Evolutionary conservation across 768 basidiomycete species (phyloP).

Genomic region (Dacryopinax spathularia): DNA sequence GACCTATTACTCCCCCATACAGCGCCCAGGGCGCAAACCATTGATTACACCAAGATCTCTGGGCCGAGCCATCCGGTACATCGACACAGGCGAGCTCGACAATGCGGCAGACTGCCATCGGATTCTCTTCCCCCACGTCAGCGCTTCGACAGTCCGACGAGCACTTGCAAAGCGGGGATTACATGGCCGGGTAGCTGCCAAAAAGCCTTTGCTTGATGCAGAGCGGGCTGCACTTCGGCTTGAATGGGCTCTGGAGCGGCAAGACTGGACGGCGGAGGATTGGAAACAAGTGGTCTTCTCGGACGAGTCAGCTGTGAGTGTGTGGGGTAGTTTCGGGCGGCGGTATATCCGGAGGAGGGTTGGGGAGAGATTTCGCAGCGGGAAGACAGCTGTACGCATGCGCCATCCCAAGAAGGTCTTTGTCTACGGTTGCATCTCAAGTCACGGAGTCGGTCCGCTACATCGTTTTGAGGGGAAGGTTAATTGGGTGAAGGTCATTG

Average conservation of each 20-base stretch:
- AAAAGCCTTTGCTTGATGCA: too few species aligned
- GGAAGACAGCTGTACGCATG: neutral
- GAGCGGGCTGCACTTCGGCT: too few species aligned
- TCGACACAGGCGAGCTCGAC: too few species aligned
- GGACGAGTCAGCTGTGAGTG: neutral
- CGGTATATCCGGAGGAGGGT: neutral
- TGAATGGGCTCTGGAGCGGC: neutral
- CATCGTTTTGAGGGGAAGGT: neutral
- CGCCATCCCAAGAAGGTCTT: neutral
- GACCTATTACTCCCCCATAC: too few species aligned
- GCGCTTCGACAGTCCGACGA: too few species aligned
- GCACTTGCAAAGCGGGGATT: too few species aligned
- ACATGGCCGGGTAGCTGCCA: too few species aligned
- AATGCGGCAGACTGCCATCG: too few species aligned
- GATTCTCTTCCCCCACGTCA: too few species aligned
- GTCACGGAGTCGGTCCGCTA: neutral
- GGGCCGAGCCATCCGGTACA: too few species aligned
- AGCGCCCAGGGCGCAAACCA: too few species aligned
- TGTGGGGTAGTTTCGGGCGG: neutral
- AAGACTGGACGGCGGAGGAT: neutral
- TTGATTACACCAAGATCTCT: too few species aligned
- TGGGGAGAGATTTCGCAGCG: neutral
- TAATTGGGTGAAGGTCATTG: neutral
- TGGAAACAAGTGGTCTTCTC: neutral
- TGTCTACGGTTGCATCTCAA: neutral